Evolutionary conservation across 805 yeast genomes (phyloP), one percentile per base, ranked within the genome.

Genomic region (Metschnikowia reukaufii): DNA sequence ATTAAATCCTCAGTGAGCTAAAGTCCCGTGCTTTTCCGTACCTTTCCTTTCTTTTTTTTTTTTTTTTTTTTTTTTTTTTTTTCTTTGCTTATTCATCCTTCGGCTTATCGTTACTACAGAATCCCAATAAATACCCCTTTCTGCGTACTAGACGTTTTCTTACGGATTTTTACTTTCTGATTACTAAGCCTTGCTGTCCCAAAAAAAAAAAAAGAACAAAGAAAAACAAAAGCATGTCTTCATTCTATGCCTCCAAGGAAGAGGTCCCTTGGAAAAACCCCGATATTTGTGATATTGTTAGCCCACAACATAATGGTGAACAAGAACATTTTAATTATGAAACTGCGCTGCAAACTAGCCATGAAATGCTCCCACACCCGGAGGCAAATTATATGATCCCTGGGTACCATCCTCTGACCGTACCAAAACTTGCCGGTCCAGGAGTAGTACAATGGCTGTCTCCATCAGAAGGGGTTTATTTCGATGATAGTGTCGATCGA

Each of bases 201-300:
- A n/a, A n/a, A n/a, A n/a, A n/a, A n/a, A n/a, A n/a, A n/a, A n/a
- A n/a, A n/a, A n/a, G n/a, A n/a, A n/a, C n/a, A n/a, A n/a, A n/a
- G n/a, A n/a, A n/a, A n/a, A n/a, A n/a, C n/a, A n/a, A n/a, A n/a
- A 17, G 15, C 20, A 44, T 44, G 48, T 38, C 48, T 15, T 39
- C 48, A 4, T 35, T 39, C 18, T 16, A 45, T 5, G 7, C 44
- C 13, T 12, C 36, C 10, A 13, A 13, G 23, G 41, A 27, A 12
- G 29, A 13, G 3, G 16, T n/a, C 6, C 13, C 37, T 10, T 45
- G 44, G 34, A 18, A 21, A 35, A 21, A 45, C 30, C 46, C 39
- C 2, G 50, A 47, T 13, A 47, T 47, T 17, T 47, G 50, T 35
- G 50, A 47, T 18, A 38, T 47, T 18, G 44, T 38, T 12, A 34